These are phyloP conservation scores for Pseudoscleropodium purum DNA, from an alignment of 225 moss, liverwort and hornwort genomes.

Conservation along the genomic window DNA sequence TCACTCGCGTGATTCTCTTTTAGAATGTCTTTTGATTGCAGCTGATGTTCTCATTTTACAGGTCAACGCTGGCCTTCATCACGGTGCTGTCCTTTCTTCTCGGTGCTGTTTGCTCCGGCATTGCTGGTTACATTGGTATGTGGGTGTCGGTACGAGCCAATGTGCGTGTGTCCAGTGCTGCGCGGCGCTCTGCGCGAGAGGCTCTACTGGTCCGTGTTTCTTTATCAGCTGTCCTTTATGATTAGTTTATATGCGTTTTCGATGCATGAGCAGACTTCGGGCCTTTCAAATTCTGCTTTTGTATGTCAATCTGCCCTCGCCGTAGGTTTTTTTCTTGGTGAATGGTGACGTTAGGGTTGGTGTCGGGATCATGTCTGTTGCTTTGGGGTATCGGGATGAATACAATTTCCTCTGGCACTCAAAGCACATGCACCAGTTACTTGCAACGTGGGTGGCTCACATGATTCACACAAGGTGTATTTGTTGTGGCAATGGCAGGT, in stretches of 20 bases:
- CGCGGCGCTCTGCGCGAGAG: slow-evolving; percentile 89
- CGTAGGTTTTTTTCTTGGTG: not conserved
- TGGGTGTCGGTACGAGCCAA: slow-evolving; percentile 99
- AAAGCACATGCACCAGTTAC: not conserved
- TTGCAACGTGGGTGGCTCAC: not conserved
- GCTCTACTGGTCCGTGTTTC: slow-evolving; percentile 63
- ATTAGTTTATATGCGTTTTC: not conserved
- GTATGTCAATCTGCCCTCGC: not conserved
- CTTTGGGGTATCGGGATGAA: not conserved
- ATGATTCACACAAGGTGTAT: not conserved
- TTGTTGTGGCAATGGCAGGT: slow-evolving; percentile 24
- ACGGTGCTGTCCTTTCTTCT: slow-evolving; percentile 88
- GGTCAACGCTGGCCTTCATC: slow-evolving; percentile 75
- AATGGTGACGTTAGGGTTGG: not conserved
- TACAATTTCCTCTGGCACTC: not conserved
- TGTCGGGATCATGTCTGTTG: not conserved
- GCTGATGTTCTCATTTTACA: slow-evolving; percentile 9
- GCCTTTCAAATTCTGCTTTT: not conserved
- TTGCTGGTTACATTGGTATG: slow-evolving; percentile 96
- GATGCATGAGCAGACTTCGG: not conserved
- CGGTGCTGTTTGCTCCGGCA: slow-evolving; percentile 91
- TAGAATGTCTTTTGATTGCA: not conserved
- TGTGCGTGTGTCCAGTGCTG: slow-evolving; percentile 92
- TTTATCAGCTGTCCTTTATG: not conserved
- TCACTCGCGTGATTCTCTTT: not conserved